Percentiles rank a stretch among this genome's conserved stretches.
phyloP scores from a whole-genome alignment of 208 protist species.

The Leishmania martiniquensis region DNA sequence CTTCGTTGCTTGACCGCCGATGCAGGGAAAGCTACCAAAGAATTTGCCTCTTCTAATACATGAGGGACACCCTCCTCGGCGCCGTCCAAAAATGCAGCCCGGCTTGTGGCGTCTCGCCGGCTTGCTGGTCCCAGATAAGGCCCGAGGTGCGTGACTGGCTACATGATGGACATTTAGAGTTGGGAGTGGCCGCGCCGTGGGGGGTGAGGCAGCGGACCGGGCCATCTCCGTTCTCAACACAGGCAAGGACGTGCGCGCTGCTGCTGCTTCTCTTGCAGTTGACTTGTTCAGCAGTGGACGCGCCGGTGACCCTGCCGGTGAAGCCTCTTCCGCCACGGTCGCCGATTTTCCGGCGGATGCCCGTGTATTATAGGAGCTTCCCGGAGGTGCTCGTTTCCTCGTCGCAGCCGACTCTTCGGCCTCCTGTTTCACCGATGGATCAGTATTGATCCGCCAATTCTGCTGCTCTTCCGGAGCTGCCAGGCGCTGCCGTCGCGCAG shows the following conservation, averaged over 20 bases:
- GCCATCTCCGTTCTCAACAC: neutral
- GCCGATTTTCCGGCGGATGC: no score
- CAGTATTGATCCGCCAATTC: neutral
- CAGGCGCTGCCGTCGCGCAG: no score
- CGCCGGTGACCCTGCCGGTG: neutral
- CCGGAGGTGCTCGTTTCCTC: neutral
- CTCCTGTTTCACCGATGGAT: neutral
- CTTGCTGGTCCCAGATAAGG: neutral
- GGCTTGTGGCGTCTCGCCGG: neutral
- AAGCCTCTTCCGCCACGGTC: neutral
- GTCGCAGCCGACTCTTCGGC: neutral
- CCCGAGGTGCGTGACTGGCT: neutral
- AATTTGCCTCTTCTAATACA: neutral
- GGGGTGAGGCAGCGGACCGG: neutral
- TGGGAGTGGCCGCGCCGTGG: neutral
- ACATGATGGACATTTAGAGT: neutral
- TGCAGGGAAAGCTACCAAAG: neutral
- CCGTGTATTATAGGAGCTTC: neutral
- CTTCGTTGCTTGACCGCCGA: neutral
- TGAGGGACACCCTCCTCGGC: neutral
- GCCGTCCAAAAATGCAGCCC: neutral
- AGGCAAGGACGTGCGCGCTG: neutral
- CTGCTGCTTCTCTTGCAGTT: neutral
- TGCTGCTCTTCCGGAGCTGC: neutral
- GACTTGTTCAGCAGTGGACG: neutral